A percentile compares a stretch with the other conserved stretches of the same genome.
These are phyloP conservation scores for Melampsora larici-populina DNA, from an alignment of 1,284 basidiomycete genomes.

Conservation along the genomic window DNA sequence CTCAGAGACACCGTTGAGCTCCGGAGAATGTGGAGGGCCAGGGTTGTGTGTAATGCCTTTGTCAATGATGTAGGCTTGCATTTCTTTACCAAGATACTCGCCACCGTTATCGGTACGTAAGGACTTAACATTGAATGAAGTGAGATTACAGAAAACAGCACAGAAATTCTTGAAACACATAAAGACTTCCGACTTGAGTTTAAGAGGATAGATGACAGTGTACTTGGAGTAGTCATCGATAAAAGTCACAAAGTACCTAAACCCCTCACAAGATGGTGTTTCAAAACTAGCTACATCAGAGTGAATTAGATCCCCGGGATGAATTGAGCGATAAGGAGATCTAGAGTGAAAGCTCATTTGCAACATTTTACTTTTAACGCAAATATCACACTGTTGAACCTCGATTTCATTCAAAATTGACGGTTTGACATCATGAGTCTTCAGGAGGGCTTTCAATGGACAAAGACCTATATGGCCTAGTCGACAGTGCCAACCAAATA, in stretches of 20 bases:
- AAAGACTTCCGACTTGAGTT: conserved; percentile 14
- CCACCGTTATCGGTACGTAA: conserved; percentile 53
- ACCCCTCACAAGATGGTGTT: background rate
- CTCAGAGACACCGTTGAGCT: too few species aligned
- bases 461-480: background rate
- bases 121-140: conserved; percentile 51
- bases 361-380: conserved; percentile 12
- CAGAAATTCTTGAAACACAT: conserved; percentile 50
- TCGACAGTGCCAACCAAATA: background rate
- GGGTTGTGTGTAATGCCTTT: conserved; percentile 52
- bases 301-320: background rate
- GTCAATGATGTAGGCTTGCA: conserved; percentile 49
- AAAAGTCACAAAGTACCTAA: background rate
- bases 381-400: conserved; percentile 3
- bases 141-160: conserved; percentile 52
- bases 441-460: conserved; percentile 4
- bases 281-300: background rate
- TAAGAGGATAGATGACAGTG: background rate
- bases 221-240: conserved; percentile 15
- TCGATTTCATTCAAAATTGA: conserved; percentile 1
- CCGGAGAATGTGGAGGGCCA: conserved; percentile 54
- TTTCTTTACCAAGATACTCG: conserved; percentile 49
- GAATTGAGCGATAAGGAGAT: background rate
- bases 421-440: background rate
- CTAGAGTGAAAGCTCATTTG: background rate